Conservation (phyloP, 306 rosid species). For the Rosa chinensis region DNA sequence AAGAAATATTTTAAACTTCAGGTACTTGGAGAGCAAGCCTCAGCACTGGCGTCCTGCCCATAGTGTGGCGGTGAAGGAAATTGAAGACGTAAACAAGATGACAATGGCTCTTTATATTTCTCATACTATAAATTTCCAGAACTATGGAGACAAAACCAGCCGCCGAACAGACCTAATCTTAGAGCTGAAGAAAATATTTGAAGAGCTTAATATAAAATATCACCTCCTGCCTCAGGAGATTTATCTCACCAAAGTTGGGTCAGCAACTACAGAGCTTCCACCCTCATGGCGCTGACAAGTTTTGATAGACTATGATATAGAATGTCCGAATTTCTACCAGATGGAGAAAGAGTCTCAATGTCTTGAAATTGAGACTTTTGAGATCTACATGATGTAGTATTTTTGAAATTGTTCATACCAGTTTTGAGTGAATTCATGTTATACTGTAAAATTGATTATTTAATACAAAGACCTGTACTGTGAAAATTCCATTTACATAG, state of each 20-base stretch:
- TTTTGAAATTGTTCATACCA: not conserved
- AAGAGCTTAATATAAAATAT: conserved; percentile 68
- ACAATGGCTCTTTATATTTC: conserved; percentile 47
- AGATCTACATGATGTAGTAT: not conserved
- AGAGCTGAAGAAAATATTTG: conserved; percentile 72
- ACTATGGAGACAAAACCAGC: conserved; percentile 53
- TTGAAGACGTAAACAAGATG: conserved; percentile 70
- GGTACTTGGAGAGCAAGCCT: conserved; percentile 78
- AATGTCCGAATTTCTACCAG: not conserved
- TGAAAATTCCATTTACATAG: not conserved
- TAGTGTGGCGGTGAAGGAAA: conserved; percentile 60
- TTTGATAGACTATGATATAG: not conserved
- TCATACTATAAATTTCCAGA: conserved; percentile 90
- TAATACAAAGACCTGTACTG: not conserved
- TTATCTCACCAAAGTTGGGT: conserved; percentile 40
- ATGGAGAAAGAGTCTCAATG: not conserved
- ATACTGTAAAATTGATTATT: not conserved
- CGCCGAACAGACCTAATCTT: conserved; percentile 73
- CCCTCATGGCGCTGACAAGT: conserved; percentile 27
- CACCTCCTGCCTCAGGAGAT: conserved; percentile 73
- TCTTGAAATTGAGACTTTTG: not conserved
- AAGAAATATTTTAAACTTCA: conserved; percentile 21
- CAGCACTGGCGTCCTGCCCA: conserved; percentile 71
- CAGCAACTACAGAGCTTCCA: conserved; percentile 27
- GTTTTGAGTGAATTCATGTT: conserved; percentile 4